Conservation (phyloP, 164 flowering plant genomes). For the Euptelea pleiosperma region DNA sequence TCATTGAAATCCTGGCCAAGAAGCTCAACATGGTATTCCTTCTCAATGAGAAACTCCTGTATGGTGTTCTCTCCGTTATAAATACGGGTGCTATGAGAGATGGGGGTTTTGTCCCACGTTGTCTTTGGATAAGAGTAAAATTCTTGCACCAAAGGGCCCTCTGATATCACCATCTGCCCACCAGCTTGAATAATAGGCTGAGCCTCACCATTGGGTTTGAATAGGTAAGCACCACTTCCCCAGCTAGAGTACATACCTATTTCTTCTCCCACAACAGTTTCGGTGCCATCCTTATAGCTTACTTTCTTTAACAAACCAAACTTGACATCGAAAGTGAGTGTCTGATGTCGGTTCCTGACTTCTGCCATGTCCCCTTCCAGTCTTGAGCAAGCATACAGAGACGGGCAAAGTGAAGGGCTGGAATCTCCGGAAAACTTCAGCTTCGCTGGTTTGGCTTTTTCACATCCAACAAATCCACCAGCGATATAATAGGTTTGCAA, state of each 20-base stretch:
- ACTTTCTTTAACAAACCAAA: constrained; percentile 69
- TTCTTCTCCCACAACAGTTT: constrained; percentile 66
- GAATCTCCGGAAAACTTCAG: constrained; percentile 40
- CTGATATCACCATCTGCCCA: constrained; percentile 59
- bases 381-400: constrained; percentile 71
- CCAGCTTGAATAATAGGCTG: constrained; percentile 48
- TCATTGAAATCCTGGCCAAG: constrained; percentile 62
- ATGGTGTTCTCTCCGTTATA: constrained; percentile 54
- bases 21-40: constrained; percentile 97
- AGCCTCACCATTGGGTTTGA: constrained; percentile 88
- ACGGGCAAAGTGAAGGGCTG: constrained; percentile 45
- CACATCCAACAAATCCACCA: constrained; percentile 72
- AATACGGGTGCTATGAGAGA: constrained; percentile 84
- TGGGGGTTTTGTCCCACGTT: constrained; percentile 55
- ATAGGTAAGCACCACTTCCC: constrained; percentile 94
- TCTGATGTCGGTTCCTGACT: constrained; percentile 55
- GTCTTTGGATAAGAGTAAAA: constrained; percentile 78
- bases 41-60: constrained; percentile 74
- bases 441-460: constrained; percentile 68
- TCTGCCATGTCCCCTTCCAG: constrained; percentile 43
- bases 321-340: constrained; percentile 59
- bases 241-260: constrained; percentile 81
- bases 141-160: constrained; percentile 80
- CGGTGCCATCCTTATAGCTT: constrained; percentile 40
- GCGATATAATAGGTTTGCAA: constrained; percentile 83